Base-by-base conservation (phyloP, 2,329 filamentous ascomycete genomes). In the Mariannaea elegans region DNA sequence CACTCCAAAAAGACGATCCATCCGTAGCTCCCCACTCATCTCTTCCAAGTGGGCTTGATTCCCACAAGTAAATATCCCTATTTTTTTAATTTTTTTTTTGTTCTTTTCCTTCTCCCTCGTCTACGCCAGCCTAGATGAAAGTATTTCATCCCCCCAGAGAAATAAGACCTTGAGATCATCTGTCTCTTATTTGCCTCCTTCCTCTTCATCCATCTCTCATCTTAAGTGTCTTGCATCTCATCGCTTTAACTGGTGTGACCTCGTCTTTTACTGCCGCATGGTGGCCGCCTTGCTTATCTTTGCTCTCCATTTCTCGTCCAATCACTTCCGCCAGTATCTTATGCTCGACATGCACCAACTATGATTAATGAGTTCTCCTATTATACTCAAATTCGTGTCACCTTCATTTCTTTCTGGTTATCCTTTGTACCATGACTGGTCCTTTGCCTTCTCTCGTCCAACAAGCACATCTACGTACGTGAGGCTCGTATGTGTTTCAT, bases 81-180 rank as follows among this genome's bases (percentile, higher is more conserved):
- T 45, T 31, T 50, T 50, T 46, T 19, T 36, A 21, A 29, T 10
- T 49, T 42, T 49, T 49, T 56, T 58, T 53, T 44, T 16, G 34
- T 44, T 42, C 27, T 34, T 59, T 24, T n/a, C 8, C n/a, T 47
- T 38, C 45, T 18, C 41, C 39, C 34, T 46, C 27, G 19, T 32
- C 23, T 42, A n/a, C 29, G 27, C 44, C 56, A 48, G 29, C 23
- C 27, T 59, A 66, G 62, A 34, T 54, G n/a, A 44, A 52, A 53
- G 38, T 38, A 48, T 53, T 48, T 53, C 29, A 36, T 59, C 44
- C 29, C 49, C 16, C 48, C 32, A 56, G 31, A 56, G 31, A 42
- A 49, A 21, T 14, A 7, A 31, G 19, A 19, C 34, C 18, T 34
- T 14, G 13, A 19, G n/a, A 14, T 42, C 10, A 9, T 39, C 18